These are phyloP conservation scores for Venturia nashicola DNA, from an alignment of 2,329 filamentous ascomycete genomes.

Conservation along the genomic window DNA sequence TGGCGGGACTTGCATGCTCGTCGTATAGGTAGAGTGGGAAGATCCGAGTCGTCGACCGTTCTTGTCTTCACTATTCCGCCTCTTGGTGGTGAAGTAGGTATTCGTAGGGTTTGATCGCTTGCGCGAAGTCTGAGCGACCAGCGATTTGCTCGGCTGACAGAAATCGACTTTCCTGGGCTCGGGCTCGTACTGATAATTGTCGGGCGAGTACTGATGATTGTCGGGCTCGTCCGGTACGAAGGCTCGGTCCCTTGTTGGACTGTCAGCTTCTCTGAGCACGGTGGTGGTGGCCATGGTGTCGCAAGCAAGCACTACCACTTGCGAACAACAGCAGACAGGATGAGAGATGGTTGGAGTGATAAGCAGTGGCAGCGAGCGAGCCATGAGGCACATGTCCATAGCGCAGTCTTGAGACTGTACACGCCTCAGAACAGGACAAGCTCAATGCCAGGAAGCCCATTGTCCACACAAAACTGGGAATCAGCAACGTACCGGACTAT, in stretches of 20 bases:
- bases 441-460: background rate
- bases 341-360: background rate
- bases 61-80: conserved; percentile 8
- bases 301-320: background rate
- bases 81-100: background rate
- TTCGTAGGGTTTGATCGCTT: background rate
- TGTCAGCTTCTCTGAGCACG: conserved; percentile 22
- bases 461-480: background rate
- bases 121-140: conserved; percentile 6
- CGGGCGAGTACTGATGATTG: conserved; percentile 23
- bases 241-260: conserved; percentile 21
- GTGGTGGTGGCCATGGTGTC: conserved; percentile 17
- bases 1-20: conserved; percentile 24
- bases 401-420: background rate
- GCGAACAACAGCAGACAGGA: background rate
- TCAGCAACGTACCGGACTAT: background rate
- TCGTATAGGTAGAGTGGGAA: conserved; percentile 10
- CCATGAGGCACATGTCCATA: background rate
- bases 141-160: conserved; percentile 1
- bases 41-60: conserved; percentile 14
- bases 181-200: conserved; percentile 24
- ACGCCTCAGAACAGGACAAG: background rate
- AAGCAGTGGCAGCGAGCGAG: background rate
- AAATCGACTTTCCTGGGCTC: conserved; percentile 15
- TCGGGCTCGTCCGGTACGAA: conserved; percentile 19